phyloP scores from a whole-genome alignment of 768 basidiomycete species.

The Xerocomellus dryophilus region DNA sequence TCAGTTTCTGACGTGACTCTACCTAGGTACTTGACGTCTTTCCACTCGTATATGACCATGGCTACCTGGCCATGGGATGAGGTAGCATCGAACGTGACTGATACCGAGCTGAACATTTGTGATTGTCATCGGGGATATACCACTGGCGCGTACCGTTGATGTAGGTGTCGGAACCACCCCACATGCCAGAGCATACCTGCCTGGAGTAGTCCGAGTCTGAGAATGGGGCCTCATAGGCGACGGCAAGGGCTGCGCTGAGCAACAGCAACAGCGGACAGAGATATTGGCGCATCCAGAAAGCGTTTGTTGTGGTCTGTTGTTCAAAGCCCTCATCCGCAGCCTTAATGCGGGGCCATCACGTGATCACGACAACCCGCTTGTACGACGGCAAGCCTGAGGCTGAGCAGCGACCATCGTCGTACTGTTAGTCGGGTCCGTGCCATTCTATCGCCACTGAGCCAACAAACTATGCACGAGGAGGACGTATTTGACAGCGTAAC shows the following conservation, averaged over 20 bases:
- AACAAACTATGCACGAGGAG: conserved; percentile 67
- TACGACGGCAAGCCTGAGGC: not conserved
- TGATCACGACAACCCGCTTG: conserved; percentile 13
- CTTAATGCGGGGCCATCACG: conserved; percentile 21
- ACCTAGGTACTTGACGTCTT: conserved; percentile 81
- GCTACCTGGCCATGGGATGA: conserved; percentile 84
- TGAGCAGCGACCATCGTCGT: conserved; percentile 6
- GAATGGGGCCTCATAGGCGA: conserved; percentile 63
- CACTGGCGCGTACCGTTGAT: conserved; percentile 66
- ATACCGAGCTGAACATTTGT: conserved; percentile 15
- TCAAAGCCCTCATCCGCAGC: conserved; percentile 6
- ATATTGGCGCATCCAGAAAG: conserved; percentile 28
- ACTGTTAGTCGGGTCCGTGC: not conserved
- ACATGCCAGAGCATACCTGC: conserved; percentile 97
- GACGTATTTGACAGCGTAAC: conserved; percentile 91
- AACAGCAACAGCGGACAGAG: conserved; percentile 19
- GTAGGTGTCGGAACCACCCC: conserved; percentile 70
- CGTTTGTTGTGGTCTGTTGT: conserved; percentile 30
- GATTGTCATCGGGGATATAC: conserved; percentile 4
- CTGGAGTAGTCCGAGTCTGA: conserved; percentile 77
- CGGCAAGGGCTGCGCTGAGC: conserved; percentile 34
- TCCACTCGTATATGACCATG: conserved; percentile 96
- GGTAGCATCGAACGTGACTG: conserved; percentile 71
- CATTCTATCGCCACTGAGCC: not conserved
- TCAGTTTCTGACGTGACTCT: conserved; percentile 53